phyloP scores from a whole-genome alignment of 805 yeast genomes.

The Wickerhamiella bombiphila region DNA sequence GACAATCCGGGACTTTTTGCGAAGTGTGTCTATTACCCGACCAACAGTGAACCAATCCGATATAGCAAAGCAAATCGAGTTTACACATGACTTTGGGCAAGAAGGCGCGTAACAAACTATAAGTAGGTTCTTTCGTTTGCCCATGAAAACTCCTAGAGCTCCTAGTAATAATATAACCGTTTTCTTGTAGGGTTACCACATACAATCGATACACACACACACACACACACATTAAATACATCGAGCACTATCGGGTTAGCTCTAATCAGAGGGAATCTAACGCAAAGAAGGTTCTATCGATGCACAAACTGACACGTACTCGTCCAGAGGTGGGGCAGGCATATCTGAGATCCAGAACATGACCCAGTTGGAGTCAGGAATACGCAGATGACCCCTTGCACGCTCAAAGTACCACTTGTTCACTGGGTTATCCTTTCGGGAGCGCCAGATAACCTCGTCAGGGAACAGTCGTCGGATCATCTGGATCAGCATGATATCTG shows the following conservation, averaged over 20 bases:
- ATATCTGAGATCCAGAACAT: constrained; percentile 31
- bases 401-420: constrained; percentile 97
- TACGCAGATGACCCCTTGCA: constrained; percentile 50
- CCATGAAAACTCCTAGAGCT: too few relatives aligned
- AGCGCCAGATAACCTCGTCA: constrained; percentile 75
- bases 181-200: too few relatives aligned
- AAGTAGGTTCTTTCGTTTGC: too few relatives aligned
- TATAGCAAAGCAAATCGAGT: constrained; percentile 65
- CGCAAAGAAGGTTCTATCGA: constrained; percentile 41
- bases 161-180: too few relatives aligned
- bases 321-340: constrained; percentile 27
- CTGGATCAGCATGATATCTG: constrained; percentile 81
- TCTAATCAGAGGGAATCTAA: background rate
- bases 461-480: constrained; percentile 53
- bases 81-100: constrained; percentile 91
- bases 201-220: too few relatives aligned
- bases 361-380: constrained; percentile 30
- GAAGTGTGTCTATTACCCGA: constrained; percentile 78
- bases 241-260: background rate
- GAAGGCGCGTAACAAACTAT: constrained; percentile 86
- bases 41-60: constrained; percentile 90
- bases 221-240: too few relatives aligned
- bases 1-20: constrained; percentile 80
- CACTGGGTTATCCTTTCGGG: constrained; percentile 73
- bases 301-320: constrained; percentile 40